Base-by-base conservation (phyloP, 169 alveolate species). In the Plasmodium chabaudi region DNA sequence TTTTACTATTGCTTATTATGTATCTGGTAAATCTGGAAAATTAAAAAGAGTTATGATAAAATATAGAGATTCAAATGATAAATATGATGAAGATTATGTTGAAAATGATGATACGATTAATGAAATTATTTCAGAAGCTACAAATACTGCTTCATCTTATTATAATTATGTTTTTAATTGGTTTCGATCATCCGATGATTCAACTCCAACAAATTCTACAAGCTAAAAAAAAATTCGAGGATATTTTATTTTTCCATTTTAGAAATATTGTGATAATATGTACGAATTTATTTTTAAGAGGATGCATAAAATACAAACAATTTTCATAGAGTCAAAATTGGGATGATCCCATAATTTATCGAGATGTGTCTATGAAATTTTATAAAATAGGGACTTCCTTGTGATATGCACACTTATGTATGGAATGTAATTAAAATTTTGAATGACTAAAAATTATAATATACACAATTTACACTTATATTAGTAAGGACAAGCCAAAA, bases 1-100 rank as follows among this genome's bases (percentile, higher is more conserved):
- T 34, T 82, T 82, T 67, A 82, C 90, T 15, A 82, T 82, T 34
- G 90, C 90, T 67, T 82, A 82, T 67, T 82, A 82, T 46, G 68
- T 82, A 5, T 67, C 82, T 15, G 82, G 82, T 2, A 82, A 82
- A 39, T 55, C 72, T 82, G 82, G 82, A 15, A 82, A 67, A 49
- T 59, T 82, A 49, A 82, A 53, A 15, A 34, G 90, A 9, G 57
- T 82, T 55, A 67, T 82, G 90, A 82, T 82, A 2, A 82, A 82
- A 27, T 82, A 82, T 56, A 82, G 90, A 49, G 82, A 82, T 46
- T 82, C 90, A 6, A 27, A 82, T 56, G 90, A 82, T n/a, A 12
- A 23, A 6, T 67, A 67, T 21, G 90, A 67, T 15, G 42, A 34
- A 3, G 82, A 82, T 39, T 55, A 82, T 10, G 9, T 56, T 34